These are phyloP conservation scores for Paramecium biaurelia DNA, from an alignment of 73 alveolate genomes.

Conservation along the genomic window DNA sequence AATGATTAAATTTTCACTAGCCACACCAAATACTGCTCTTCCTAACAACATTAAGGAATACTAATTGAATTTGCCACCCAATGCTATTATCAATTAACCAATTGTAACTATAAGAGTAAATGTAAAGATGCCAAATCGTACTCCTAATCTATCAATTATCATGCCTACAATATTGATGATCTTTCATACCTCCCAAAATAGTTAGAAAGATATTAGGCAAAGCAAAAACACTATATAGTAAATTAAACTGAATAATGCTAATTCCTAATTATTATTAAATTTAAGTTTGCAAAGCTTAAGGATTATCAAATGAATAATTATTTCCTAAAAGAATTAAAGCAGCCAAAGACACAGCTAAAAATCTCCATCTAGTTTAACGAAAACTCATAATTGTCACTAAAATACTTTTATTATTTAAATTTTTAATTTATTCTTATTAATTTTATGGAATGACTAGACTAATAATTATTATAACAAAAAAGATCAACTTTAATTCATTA, in stretches of 20 bases:
- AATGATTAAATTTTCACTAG: constrained; percentile 39
- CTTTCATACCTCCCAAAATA: constrained; percentile 10
- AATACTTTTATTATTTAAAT: not conserved
- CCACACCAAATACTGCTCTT: constrained; percentile 49
- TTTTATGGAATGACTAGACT: not conserved
- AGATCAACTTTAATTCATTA: not conserved
- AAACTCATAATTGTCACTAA: not conserved
- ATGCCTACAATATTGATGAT: not conserved
- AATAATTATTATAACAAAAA: not conserved
- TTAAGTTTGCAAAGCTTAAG: constrained; percentile 29
- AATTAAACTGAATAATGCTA: not conserved
- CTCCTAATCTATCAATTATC: constrained; percentile 41
- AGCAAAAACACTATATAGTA: constrained; percentile 3
- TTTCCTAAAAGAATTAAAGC: constrained; percentile 37
- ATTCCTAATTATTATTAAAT: constrained; percentile 8
- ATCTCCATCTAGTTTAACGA: constrained; percentile 41
- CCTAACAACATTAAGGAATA: constrained; percentile 14
- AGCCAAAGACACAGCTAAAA: constrained; percentile 49
- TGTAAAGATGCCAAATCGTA: constrained; percentile 29
- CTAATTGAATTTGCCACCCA: not conserved
- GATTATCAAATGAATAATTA: constrained; percentile 51
- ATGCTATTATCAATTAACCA: constrained; percentile 3
- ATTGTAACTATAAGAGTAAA: not conserved
- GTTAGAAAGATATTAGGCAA: constrained; percentile 36
- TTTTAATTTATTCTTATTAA: not conserved